Evolutionary conservation across 1,139 yeast species (phyloP).

Genomic region (Candida sanyaensis): DNA sequence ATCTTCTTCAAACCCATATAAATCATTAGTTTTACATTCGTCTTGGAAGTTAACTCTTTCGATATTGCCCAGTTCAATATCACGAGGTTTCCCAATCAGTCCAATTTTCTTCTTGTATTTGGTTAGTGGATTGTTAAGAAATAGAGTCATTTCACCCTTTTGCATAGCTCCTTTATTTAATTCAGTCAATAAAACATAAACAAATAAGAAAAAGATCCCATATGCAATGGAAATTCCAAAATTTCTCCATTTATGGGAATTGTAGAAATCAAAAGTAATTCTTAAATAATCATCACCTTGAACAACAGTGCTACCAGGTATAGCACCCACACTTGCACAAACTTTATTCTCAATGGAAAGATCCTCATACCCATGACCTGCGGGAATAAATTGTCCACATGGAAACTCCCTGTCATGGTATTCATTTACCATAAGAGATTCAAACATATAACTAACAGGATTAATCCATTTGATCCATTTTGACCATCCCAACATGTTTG

Average conservation of each 20-base stretch:
- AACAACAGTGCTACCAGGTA: constrained; percentile 55
- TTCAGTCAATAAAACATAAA: constrained; percentile 62
- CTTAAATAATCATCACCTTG: constrained; percentile 59
- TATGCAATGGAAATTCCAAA: constrained; percentile 70
- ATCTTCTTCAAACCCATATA: neutral
- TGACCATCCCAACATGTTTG: constrained; percentile 62
- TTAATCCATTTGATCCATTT: constrained; percentile 61
- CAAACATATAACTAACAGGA: constrained; percentile 61
- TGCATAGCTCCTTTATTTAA: constrained; percentile 74
- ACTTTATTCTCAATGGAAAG: constrained; percentile 36
- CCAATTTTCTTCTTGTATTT: constrained; percentile 4
- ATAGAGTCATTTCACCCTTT: constrained; percentile 79
- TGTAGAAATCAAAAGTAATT: constrained; percentile 47
- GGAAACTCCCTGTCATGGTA: constrained; percentile 48
- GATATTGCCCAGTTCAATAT: constrained; percentile 5
- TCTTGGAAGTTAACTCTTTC: constrained; percentile 14
- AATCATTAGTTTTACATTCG: constrained; percentile 32
- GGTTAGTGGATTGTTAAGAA: constrained; percentile 23
- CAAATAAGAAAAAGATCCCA: constrained; percentile 51
- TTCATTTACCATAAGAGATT: constrained; percentile 56
- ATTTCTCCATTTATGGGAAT: constrained; percentile 80
- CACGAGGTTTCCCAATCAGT: neutral
- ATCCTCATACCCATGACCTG: constrained; percentile 37
- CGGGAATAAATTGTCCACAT: constrained; percentile 49
- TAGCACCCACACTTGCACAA: constrained; percentile 69